Evolutionary conservation across 2,329 filamentous ascomycete species (phyloP).

Genomic region (Colletotrichum eremochloae): DNA sequence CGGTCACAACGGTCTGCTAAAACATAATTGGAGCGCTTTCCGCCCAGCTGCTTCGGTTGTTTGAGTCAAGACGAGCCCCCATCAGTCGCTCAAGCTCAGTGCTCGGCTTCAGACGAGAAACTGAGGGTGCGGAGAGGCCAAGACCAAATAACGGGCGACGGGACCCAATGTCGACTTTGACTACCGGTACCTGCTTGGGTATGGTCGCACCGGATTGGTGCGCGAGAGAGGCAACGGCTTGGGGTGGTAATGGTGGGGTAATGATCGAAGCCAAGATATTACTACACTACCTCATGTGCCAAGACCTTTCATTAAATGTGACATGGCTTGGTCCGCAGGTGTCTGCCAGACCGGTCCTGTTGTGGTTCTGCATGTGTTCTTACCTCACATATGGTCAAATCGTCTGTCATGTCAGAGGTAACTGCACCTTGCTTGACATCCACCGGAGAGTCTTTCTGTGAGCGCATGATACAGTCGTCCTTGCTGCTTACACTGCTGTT

Average conservation of each 20-base stretch:
- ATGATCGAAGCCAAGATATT: background rate
- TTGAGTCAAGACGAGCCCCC: constrained; percentile 18
- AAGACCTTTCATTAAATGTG: background rate
- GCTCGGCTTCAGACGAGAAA: constrained; percentile 10
- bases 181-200: constrained; percentile 30
- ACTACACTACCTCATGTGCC: background rate
- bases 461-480: constrained; percentile 3
- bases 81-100: background rate
- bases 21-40: constrained; percentile 29
- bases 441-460: constrained; percentile 24
- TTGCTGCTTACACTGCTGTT: background rate
- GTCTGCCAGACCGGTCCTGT: background rate
- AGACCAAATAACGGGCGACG: constrained; percentile 17
- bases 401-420: background rate
- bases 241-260: constrained; percentile 17
- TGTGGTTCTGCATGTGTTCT: background rate
- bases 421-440: background rate
- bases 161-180: constrained; percentile 18
- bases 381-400: constrained; percentile 2
- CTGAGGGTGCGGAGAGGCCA: constrained; percentile 26
- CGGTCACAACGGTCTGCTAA: background rate
- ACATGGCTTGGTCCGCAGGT: background rate
- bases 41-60: background rate
- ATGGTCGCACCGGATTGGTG: constrained; percentile 34
- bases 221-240: constrained; percentile 4